Conservation (phyloP, 2,329 filamentous ascomycete species). For the Cytospora chrysosperma region DNA sequence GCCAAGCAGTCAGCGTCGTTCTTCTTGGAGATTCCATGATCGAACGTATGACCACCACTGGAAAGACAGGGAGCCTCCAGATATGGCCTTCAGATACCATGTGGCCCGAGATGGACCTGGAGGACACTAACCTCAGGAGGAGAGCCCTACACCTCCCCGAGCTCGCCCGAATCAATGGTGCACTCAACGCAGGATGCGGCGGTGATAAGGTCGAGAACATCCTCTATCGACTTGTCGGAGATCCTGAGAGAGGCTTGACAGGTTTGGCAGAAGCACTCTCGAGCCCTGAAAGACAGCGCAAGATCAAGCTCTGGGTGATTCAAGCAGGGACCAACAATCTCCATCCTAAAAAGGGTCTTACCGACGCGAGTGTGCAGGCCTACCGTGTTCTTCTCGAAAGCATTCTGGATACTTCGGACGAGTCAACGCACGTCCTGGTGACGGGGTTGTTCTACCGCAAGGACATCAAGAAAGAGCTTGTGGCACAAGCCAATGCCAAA, state of each 20-base stretch:
- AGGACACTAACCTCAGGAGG: background rate
- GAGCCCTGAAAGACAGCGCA: background rate
- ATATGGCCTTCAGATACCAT: conserved; percentile 23
- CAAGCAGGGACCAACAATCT: conserved; percentile 29
- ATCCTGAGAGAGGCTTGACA: background rate
- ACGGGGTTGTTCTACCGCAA: conserved; percentile 27
- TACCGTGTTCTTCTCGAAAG: conserved; percentile 1
- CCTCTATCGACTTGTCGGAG: conserved; percentile 26
- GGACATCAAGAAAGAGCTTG: conserved; percentile 24
- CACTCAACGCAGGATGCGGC: conserved; percentile 29
- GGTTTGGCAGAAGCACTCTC: background rate
- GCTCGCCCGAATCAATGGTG: conserved; percentile 2
- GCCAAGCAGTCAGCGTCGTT: conserved; percentile 2
- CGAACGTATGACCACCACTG: conserved; percentile 29
- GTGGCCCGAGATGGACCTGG: background rate
- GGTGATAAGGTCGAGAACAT: conserved; percentile 30
- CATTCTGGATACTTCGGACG: background rate
- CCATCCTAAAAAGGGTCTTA: conserved; percentile 23
- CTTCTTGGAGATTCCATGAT: conserved; percentile 30
- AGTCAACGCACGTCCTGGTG: conserved; percentile 22
- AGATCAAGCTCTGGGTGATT: conserved; percentile 26
- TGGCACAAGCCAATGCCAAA: conserved; percentile 24
- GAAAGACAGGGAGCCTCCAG: conserved; percentile 20
- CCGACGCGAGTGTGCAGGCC: conserved; percentile 4
- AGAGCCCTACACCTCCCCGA: no score